Conservation (phyloP, 2,329 filamentous ascomycete species). For the Talaromyces funiculosus region DNA sequence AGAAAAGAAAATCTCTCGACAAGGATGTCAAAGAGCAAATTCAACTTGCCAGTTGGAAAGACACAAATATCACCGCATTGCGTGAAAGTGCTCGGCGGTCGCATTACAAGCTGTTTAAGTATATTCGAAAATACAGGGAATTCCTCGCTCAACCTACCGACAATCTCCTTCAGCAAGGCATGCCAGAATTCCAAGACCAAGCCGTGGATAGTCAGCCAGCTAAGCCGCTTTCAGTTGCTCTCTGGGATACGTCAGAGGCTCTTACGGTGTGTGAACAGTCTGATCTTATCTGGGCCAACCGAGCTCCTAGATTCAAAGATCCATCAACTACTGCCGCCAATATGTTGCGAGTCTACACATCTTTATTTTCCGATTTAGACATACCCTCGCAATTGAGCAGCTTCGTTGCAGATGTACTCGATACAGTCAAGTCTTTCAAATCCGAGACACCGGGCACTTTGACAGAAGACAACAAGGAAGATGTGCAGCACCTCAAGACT, state of each 20-base stretch:
- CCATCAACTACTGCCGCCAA: conserved; percentile 63
- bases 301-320: conserved; percentile 65
- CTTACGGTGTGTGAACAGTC: conserved; percentile 28
- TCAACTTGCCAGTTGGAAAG: conserved; percentile 92
- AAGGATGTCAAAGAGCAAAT: conserved; percentile 92
- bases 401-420: conserved; percentile 64
- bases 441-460: conserved; percentile 76
- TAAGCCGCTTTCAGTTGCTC: neutral
- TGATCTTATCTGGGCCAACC: conserved; percentile 34
- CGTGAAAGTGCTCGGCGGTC: conserved; percentile 84
- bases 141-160: conserved; percentile 72
- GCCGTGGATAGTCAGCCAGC: conserved; percentile 17
- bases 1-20: conserved; percentile 70
- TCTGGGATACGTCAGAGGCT: conserved; percentile 21
- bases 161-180: conserved; percentile 42
- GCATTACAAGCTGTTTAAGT: conserved; percentile 84
- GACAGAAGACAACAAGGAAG: conserved; percentile 78
- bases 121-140: conserved; percentile 82
- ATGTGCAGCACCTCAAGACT: conserved; percentile 82
- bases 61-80: conserved; percentile 87
- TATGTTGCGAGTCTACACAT: conserved; percentile 61
- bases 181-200: conserved; percentile 28
- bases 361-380: conserved; percentile 50
- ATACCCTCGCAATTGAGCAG: conserved; percentile 56
- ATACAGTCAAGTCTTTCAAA: conserved; percentile 66